Evolutionary conservation across 2,329 filamentous ascomycete species (phyloP).

Genomic region (Ophiocordyceps camponoti-floridani): DNA sequence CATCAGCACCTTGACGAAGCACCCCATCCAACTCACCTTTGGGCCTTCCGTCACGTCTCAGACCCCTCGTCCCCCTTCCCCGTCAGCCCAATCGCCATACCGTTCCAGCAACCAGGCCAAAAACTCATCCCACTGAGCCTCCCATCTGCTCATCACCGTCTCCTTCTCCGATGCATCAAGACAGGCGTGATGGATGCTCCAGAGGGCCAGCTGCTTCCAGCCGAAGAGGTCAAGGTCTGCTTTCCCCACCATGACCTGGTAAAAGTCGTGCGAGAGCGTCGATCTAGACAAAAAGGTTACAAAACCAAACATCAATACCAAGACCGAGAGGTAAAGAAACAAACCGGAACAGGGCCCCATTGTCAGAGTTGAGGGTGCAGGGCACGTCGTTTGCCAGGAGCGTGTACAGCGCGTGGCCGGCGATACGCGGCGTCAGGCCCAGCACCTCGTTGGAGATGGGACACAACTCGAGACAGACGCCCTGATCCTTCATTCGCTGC

Average conservation of each 20-base stretch:
- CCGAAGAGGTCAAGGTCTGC: constrained; percentile 48
- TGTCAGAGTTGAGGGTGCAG: constrained; percentile 59
- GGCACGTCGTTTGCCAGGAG: constrained; percentile 55
- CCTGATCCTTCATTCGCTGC: constrained; percentile 41
- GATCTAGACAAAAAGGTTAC: constrained; percentile 27
- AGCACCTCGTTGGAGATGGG: constrained; percentile 64
- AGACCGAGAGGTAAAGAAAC: background rate
- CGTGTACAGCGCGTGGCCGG: constrained; percentile 48
- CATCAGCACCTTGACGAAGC: too few species aligned
- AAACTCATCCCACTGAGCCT: constrained; percentile 38
- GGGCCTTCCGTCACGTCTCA: background rate
- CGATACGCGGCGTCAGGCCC: constrained; percentile 46
- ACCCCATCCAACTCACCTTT: background rate
- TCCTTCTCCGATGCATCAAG: constrained; percentile 23
- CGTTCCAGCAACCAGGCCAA: constrained; percentile 29
- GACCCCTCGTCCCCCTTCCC: constrained; percentile 1
- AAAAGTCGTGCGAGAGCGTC: constrained; percentile 58
- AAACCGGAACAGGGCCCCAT: constrained; percentile 54
- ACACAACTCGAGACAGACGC: constrained; percentile 57
- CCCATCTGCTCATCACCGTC: constrained; percentile 25
- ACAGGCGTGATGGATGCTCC: constrained; percentile 45
- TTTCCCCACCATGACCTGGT: constrained; percentile 55
- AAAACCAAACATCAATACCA: background rate
- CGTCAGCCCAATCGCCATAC: constrained; percentile 10
- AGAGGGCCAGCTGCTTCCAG: constrained; percentile 49